Evolutionary conservation across 129 eudicot genomes (phyloP), one percentile per base, ranked within the genome.

Genomic region (Helianthus annuus): DNA sequence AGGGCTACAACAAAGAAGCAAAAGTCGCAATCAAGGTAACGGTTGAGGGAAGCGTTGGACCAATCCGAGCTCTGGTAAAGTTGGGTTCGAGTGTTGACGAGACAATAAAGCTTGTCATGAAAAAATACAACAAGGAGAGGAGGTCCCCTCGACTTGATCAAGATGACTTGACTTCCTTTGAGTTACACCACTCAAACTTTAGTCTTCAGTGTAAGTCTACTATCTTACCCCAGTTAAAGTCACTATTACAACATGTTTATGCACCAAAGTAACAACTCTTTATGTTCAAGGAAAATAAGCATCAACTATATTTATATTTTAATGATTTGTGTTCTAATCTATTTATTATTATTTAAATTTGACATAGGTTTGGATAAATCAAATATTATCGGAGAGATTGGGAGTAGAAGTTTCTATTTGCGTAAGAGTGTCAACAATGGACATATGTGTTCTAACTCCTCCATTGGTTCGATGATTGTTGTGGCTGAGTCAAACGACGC

Each of bases 31-130:
- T 92, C 38, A 92, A 85, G 80, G 97, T 88, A 68, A 86, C 76
- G 13, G 89, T 92, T 4, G 94, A 84, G 62, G 93, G 96, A 71
- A 92, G 96, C 34, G 86, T 95, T 17, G 97, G 97, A 29, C 91
- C 97, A 7, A 71, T 91, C 12, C 74, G 86, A 48, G 72, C 92
- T 7, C 78, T 93, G 89, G 84, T 93, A 44, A 93, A 87, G 48
- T 66, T 89, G 71, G 96, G 96, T 73, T 78, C 90, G 4, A 89
- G 86, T 75, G 87, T 93, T 42, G 95, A 87, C 19, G 96, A 92
- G 65, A 80, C 91, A 6, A 92, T 92, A 52, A 80, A 71, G 77
- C 88, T 77, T n/a, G 92, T 89, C 10, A 69, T 89, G 68, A 74
- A 76, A 60, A 89, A 84, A 74, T 93, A 89, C 32, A 78, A 78